These are phyloP conservation scores for Pythium dissotocum DNA, from an alignment of 352 stramenopile species.

Conservation along the genomic window DNA sequence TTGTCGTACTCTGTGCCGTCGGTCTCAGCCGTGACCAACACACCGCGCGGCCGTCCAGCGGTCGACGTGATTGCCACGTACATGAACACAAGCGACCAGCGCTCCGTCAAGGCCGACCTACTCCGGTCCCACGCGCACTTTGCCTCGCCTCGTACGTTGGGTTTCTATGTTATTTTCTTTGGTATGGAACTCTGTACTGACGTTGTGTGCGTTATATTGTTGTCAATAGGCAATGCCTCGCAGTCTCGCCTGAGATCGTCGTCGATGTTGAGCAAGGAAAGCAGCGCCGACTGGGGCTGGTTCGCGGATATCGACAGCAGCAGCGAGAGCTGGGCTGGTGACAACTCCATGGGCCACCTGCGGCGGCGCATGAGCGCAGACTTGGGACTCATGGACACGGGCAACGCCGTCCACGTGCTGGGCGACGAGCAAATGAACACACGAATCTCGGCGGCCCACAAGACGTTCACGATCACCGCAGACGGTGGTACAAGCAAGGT, in stretches of 20 bases:
- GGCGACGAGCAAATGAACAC: conserved; percentile 85
- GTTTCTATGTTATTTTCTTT: background rate
- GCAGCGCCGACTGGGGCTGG: conserved; percentile 86
- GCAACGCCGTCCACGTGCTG: conserved; percentile 66
- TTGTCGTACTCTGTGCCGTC: conserved; percentile 78
- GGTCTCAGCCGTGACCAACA: conserved; percentile 55
- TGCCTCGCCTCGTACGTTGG: conserved; percentile 53
- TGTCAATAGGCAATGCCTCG: conserved; percentile 19
- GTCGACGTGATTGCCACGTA: conserved; percentile 89
- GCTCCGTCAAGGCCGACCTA: conserved; percentile 74
- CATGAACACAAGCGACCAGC: conserved; percentile 87
- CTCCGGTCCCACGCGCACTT: conserved; percentile 77
- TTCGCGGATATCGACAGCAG: conserved; percentile 89
- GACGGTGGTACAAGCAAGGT: conserved; percentile 76
- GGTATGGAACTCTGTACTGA: conserved; percentile 18
- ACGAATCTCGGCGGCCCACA: conserved; percentile 81
- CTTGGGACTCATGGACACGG: conserved; percentile 64
- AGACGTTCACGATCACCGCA: conserved; percentile 77
- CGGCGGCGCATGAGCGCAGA: conserved; percentile 72
- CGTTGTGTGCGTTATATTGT: conserved; percentile 14
- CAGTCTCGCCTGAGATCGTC: conserved; percentile 60
- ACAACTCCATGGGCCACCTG: conserved; percentile 63
- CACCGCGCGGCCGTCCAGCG: conserved; percentile 60
- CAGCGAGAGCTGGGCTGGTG: conserved; percentile 76
- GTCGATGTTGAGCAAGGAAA: conserved; percentile 74